Conservation (phyloP, 1,139 yeast species). For the Lodderomyces beijingensis region DNA sequence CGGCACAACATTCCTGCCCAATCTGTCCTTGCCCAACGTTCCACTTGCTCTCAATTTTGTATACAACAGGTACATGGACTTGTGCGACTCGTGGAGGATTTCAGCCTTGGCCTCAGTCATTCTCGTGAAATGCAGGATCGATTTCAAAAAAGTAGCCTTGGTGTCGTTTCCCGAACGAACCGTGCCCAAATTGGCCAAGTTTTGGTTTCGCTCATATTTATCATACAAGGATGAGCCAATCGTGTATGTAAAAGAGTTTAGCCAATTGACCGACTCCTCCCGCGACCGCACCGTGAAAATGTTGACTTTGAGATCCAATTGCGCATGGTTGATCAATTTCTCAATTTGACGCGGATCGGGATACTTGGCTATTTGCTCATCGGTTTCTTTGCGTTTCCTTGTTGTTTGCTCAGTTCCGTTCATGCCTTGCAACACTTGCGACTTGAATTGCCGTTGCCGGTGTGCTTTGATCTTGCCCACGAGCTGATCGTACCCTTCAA, state of each 20-base stretch:
- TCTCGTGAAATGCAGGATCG: conserved; percentile 51
- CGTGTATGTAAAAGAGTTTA: conserved; percentile 53
- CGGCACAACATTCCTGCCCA: conserved; percentile 24
- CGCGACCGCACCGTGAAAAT: conserved; percentile 44
- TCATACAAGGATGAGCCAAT: conserved; percentile 52
- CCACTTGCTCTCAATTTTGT: conserved; percentile 20
- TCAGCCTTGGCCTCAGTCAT: conserved; percentile 48
- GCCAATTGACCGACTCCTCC: conserved; percentile 50
- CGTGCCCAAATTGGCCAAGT: conserved; percentile 49
- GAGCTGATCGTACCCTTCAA: conserved; percentile 47
- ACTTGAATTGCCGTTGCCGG: conserved; percentile 45
- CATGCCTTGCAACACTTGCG: conserved; percentile 28
- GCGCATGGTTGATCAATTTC: conserved; percentile 22
- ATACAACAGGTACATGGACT: conserved; percentile 34
- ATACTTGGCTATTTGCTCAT: conserved; percentile 17
- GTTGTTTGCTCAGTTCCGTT: conserved; percentile 9
- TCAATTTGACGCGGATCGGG: conserved; percentile 36
- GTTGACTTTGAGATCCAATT: conserved; percentile 34
- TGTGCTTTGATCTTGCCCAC: conserved; percentile 38
- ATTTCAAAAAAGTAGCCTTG: conserved; percentile 42
- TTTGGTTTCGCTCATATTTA: conserved; percentile 49
- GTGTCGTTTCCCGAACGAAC: conserved; percentile 52
- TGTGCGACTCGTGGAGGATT: conserved; percentile 29
- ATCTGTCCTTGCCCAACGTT: conserved; percentile 30
- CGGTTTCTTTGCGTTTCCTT: conserved; percentile 1